These are phyloP conservation scores for Sistotremastrum suecicum DNA, from an alignment of 768 basidiomycete species.

Conservation along the genomic window DNA sequence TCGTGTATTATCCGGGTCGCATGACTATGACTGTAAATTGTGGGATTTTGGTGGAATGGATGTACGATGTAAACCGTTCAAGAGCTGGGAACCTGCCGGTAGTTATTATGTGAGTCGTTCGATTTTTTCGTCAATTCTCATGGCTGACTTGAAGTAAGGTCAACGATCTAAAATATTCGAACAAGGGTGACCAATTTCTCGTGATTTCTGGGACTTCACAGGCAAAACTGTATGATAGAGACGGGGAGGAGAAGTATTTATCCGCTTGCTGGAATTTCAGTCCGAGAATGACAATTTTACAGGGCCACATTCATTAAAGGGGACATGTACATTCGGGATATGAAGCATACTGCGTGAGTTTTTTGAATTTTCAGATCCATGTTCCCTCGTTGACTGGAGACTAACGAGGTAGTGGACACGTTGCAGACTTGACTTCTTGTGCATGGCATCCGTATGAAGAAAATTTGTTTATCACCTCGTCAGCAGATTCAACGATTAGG, in stretches of 20 bases:
- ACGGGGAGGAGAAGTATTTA: slow-evolving; percentile 85
- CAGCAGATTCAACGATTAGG: slow-evolving; percentile 94
- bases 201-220: slow-evolving; percentile 81
- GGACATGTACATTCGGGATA: slow-evolving; percentile 95
- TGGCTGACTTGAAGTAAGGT: slow-evolving; percentile 34
- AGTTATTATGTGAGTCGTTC: slow-evolving; percentile 64
- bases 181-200: slow-evolving; percentile 74
- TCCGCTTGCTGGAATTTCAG: slow-evolving; percentile 1
- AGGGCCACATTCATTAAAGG: slow-evolving; percentile 82
- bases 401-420: slow-evolving; percentile 63
- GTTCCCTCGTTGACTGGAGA: slow-evolving; percentile 3
- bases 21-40: slow-evolving; percentile 96
- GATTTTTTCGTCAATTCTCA: slow-evolving; percentile 3
- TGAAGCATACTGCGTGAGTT: slow-evolving; percentile 93
- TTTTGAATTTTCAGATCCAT: neutral
- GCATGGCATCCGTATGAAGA: slow-evolving; percentile 87
- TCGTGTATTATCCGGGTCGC: slow-evolving; percentile 77
- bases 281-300: slow-evolving; percentile 22
- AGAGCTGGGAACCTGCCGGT: slow-evolving; percentile 89
- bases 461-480: slow-evolving; percentile 78
- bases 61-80: slow-evolving; percentile 79
- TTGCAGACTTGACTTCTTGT: slow-evolving; percentile 79
- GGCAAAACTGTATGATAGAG: slow-evolving; percentile 79
- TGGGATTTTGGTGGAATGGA: slow-evolving; percentile 99
- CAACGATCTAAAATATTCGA: slow-evolving; percentile 81